phyloP scores from a whole-genome alignment of 2,329 filamentous ascomycete species.

The Sporothrix euskadiensis region DNA sequence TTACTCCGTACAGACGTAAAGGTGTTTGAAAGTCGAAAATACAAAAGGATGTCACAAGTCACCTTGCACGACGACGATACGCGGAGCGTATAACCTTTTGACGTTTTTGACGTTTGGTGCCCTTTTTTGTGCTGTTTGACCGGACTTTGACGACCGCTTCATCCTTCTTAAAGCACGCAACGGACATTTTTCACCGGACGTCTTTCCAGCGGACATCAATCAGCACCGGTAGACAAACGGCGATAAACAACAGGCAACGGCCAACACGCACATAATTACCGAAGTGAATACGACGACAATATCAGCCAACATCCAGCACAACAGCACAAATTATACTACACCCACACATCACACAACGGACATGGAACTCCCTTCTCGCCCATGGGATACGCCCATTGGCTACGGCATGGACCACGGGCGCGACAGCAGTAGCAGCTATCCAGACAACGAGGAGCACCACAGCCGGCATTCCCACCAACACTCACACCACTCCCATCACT shows the following conservation, averaged over 20 bases:
- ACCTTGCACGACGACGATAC: neutral
- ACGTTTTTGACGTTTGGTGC: neutral
- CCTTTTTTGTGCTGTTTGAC: neutral
- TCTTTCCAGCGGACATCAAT: neutral
- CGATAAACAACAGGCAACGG: too few relatives aligned
- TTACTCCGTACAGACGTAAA: neutral
- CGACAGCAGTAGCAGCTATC: neutral
- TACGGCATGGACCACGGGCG: slow-evolving; percentile 7
- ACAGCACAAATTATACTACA: neutral
- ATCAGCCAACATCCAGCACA: neutral
- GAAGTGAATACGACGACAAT: neutral
- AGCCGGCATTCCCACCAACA: neutral
- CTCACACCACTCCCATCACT: neutral
- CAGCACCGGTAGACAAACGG: neutral
- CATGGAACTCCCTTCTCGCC: neutral
- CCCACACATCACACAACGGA: neutral
- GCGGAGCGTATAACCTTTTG: neutral
- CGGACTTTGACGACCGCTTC: slow-evolving; percentile 8
- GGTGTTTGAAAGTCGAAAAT: neutral
- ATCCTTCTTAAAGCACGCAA: neutral
- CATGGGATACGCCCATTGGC: neutral
- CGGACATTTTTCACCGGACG: neutral
- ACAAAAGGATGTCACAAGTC: neutral
- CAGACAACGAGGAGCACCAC: neutral
- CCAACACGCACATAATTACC: neutral